Conservation (phyloP, 345 rosid species). For the Nephelium lappaceum region DNA sequence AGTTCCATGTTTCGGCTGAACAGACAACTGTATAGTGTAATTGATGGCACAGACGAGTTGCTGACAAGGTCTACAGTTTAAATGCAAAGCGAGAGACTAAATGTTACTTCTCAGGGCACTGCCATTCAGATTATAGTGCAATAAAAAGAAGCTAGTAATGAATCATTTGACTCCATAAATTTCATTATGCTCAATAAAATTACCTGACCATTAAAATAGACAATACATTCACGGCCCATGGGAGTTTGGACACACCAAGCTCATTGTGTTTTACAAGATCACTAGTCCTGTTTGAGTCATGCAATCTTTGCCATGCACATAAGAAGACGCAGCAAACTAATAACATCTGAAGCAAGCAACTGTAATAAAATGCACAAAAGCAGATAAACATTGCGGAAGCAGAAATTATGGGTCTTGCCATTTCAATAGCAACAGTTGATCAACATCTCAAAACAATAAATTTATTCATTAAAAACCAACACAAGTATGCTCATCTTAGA, state of each 20-base stretch:
- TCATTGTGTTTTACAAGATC: background rate
- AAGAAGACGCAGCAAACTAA: background rate
- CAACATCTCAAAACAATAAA: background rate
- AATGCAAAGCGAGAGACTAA: background rate
- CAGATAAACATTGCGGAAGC: background rate
- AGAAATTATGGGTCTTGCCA: background rate
- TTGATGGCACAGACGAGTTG: too few species aligned
- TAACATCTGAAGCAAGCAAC: background rate
- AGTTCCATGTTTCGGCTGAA: too few species aligned
- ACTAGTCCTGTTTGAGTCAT: background rate
- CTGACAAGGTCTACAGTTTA: background rate
- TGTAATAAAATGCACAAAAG: background rate
- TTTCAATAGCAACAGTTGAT: constrained; percentile 10
- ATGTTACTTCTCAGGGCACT: background rate
- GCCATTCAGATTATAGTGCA: background rate
- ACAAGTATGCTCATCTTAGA: constrained; percentile 25
- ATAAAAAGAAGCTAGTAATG: background rate
- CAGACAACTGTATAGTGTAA: too few species aligned
- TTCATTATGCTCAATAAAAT: background rate
- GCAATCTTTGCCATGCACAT: background rate
- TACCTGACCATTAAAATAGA: too few species aligned
- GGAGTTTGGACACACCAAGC: background rate
- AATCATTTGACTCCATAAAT: background rate
- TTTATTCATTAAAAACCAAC: constrained; percentile 28
- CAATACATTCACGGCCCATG: background rate